Evolutionary conservation across 495 filamentous ascomycete genomes (phyloP), one percentile per base, ranked within the genome.

Genomic region (Cercophora samala): DNA sequence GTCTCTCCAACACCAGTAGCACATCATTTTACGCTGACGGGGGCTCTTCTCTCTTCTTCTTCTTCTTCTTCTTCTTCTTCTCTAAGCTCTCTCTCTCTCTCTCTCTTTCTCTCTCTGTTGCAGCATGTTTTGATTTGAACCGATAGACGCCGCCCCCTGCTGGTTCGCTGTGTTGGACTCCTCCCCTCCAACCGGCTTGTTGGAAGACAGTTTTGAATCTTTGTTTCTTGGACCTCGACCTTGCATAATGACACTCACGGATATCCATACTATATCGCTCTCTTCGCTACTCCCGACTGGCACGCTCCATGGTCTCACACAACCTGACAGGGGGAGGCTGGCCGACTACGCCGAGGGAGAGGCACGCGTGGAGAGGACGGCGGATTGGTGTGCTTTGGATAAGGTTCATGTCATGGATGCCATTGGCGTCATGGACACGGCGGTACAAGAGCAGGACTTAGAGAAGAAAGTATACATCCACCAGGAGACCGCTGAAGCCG

Each of bases 351-450:
- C 37, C 9, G 37, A 46, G 37, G 37, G 15, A 17, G 37, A 46
- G 15, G 11, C 15, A 13, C 37, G 37, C 37, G 37, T 13, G 6
- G 37, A 46, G 37, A 46, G 37, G 13, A 46, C 37, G 15, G 73
- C 75, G 26, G 64, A 63, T 15, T 78, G 75, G 76, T 72, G 74
- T 64, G 74, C 74, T 69, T 78, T 81, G 74, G 81, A 83, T 75
- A 80, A 75, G 58, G 77, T 80, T 69, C 68, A 77, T 54, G 74
- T 73, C 52, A 68, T 78, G 69, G 73, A 72, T 26, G 73, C 53
- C 22, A 56, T 78, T 58, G 73, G 72, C 22, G 73, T 18, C 22
- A 56, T 78, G 53, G 74, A 77, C 52, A 73, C 72, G 21, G 70
- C 71, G 29, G 62, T 74, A 29, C 68, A 69, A 62, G 69, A 69